phyloP scores from a whole-genome alignment of 2,329 filamentous ascomycete species.

The Herpotrichia juniperi region DNA sequence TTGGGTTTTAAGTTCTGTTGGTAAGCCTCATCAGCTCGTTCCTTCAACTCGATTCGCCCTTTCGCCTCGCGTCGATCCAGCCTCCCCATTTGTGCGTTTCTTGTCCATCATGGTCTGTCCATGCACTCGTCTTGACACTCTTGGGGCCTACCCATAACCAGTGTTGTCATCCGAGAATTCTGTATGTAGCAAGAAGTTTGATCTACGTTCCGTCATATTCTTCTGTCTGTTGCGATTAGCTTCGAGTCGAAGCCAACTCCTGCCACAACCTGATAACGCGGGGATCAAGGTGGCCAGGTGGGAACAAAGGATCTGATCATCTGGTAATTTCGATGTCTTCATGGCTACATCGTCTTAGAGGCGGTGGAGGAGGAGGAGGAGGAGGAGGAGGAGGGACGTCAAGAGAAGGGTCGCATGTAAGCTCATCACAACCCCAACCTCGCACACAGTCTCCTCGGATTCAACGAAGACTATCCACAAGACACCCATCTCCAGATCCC shows the following conservation, averaged over 20 bases:
- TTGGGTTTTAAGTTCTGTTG: neutral
- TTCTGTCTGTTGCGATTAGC: too few relatives aligned
- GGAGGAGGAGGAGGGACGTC: too few relatives aligned
- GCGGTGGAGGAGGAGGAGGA: neutral
- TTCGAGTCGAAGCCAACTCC: neutral
- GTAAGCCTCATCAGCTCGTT: conserved; percentile 1
- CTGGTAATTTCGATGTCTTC: conserved; percentile 12
- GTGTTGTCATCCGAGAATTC: too few relatives aligned
- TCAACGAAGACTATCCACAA: conserved; percentile 11
- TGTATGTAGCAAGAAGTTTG: too few relatives aligned
- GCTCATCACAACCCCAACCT: too few relatives aligned
- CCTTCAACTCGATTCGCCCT: neutral
- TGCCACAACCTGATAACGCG: neutral
- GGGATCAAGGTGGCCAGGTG: neutral
- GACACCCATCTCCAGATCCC: conserved; percentile 19
- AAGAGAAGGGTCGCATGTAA: too few relatives aligned
- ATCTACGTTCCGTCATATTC: too few relatives aligned
- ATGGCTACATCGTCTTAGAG: conserved; percentile 16
- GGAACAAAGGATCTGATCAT: neutral
- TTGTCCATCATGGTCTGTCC: neutral
- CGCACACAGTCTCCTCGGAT: too few relatives aligned
- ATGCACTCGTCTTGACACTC: neutral
- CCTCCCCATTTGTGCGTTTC: neutral
- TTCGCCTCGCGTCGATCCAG: neutral
- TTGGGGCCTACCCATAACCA: neutral